A percentile compares a stretch with the other conserved stretches of the same genome.
phyloP scores from a whole-genome alignment of 2,329 filamentous ascomycete species.

The Plectosphaerella sp. region DNA sequence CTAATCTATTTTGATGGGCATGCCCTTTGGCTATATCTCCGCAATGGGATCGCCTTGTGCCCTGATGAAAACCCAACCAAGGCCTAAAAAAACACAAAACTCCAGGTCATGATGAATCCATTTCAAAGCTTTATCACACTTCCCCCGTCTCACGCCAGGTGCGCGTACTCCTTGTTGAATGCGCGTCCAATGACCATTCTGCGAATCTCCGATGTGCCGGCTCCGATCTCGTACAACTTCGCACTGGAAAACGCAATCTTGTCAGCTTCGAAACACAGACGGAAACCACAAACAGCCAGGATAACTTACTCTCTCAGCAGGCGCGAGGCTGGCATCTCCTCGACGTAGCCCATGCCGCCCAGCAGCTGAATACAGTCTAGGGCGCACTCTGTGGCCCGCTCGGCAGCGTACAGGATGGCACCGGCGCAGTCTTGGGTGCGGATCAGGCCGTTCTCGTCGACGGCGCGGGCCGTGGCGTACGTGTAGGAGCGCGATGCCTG shows the following conservation, averaged over 20 bases:
- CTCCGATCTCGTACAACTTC: conserved; percentile 92
- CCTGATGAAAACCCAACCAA: too few relatives aligned
- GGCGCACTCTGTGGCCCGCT: conserved; percentile 80
- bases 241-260: conserved; percentile 34
- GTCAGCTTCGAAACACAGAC: background rate
- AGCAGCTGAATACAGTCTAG: conserved; percentile 89
- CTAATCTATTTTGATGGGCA: too few relatives aligned
- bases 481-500: conserved; percentile 83
- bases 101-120: background rate
- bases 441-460: conserved; percentile 72
- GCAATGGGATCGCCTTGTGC: too few relatives aligned
- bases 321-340: conserved; percentile 87
- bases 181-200: conserved; percentile 90
- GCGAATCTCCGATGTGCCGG: conserved; percentile 89
- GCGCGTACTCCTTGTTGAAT: conserved; percentile 80
- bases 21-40: too few relatives aligned
- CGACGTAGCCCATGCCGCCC: conserved; percentile 93
- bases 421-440: conserved; percentile 91
- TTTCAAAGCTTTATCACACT: background rate
- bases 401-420: conserved; percentile 87
- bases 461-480: conserved; percentile 71
- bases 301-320: conserved; percentile 65
- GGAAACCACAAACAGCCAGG: background rate
- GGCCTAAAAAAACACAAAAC: too few relatives aligned
- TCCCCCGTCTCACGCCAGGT: conserved; percentile 8